Evolutionary conservation across 176 grass and related monocot species (phyloP), one percentile per base, ranked within the genome.

Genomic region (Paspalum notatum): DNA sequence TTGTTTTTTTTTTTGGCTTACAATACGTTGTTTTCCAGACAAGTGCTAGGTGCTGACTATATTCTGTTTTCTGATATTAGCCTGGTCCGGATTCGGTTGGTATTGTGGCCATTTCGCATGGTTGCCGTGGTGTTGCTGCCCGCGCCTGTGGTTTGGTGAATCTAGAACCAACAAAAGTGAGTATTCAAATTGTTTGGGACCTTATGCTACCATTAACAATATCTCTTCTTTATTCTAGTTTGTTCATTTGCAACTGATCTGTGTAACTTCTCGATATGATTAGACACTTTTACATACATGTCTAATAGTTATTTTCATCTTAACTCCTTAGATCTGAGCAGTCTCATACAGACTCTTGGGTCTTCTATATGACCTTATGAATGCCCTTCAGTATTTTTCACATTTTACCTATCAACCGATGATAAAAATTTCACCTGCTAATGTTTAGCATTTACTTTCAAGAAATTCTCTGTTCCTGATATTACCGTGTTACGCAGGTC

Each of bases 81-180:
- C 96, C 96, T 99, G 96, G 96, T 99, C 96, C 96, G 86, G 96
- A 99, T 95, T 95, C 89, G 22, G 87, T 99, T 95, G 92, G 93
- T 81, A 99, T 99, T 38, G 92, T 99, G 82, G 92, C 88, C 80
- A 85, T 99, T 90, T 99, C 96, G 81, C 96, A 93, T 57, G 91
- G 86, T 85, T 91, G 88, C 32, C 88, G 82, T 80, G 96, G 96
- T 51, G 90, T 99, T 81, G 96, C 96, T 41, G 96, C 96, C 76
- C 90, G 96, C 76, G 92, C 92, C 52, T 99, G 96, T 93, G 96
- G 90, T 93, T 86, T 99, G 84, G 96, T 99, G 72, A 99, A 93
- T 83, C 82, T 99, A 84, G 92, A 99, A 82, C 92, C 96, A 72
- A 79, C 92, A 76, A 99, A 93, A 87, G 96, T 91, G 82, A 89